Evolutionary conservation across 2,329 filamentous ascomycete species (phyloP).

Genomic region (Rhynchosporium graminicola): DNA sequence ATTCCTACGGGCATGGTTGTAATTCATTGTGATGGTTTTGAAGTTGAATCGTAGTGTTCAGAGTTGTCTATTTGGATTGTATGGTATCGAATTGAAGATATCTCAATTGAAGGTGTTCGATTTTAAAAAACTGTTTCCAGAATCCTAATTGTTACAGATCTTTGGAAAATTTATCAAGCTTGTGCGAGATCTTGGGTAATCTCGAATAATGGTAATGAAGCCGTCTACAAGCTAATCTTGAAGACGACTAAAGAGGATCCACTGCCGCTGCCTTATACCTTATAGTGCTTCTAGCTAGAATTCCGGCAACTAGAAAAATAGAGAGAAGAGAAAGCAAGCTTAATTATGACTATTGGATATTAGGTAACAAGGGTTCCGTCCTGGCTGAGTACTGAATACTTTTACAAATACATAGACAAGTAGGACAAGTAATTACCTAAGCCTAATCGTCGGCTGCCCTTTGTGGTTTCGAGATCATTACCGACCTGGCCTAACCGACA

Average conservation of each 20-base stretch:
- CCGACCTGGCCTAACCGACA: no score
- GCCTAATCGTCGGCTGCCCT: no score
- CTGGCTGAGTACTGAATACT: no score
- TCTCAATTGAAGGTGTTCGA: background rate
- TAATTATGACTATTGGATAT: no score
- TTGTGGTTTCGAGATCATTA: no score
- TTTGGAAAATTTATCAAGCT: background rate
- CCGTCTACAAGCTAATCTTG: background rate
- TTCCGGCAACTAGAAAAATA: background rate
- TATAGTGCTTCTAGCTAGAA: background rate
- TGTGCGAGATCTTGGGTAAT: no score
- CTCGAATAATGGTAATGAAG: background rate
- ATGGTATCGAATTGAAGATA: background rate
- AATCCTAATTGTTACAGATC: background rate
- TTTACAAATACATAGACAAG: no score
- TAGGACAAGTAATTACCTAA: no score
- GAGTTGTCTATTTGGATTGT: background rate
- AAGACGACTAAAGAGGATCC: background rate
- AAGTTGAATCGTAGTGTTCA: background rate
- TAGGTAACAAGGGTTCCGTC: no score
- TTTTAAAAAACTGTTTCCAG: no score
- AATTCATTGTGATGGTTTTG: background rate
- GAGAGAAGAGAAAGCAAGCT: background rate
- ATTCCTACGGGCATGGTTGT: background rate
- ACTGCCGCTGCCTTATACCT: background rate